Evolutionary conservation across 345 rosid species (phyloP).

Genomic region (Arabidopsis thaliana): TAIR10.1 NC_003071.7:605001-605500

Average conservation of each 20-base stretch:
- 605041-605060: conserved; percentile 42
- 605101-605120: conserved; percentile 36
- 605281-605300: conserved; percentile 19
- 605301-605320: not conserved
- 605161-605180: no score
- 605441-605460: not conserved
- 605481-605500: not conserved
- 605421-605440: not conserved
- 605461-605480: not conserved
- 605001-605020: conserved; percentile 19
- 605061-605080: conserved; percentile 34
- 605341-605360: not conserved
- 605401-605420: not conserved
- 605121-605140: conserved; percentile 44
- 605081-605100: conserved; percentile 27
- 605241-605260: conserved; percentile 15
- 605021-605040: conserved; percentile 25
- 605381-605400: not conserved
- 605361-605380: not conserved
- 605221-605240: conserved; percentile 47
- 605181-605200: conserved; percentile 55
- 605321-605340: not conserved
- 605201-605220: conserved; percentile 43
- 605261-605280: not conserved
- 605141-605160: conserved; percentile 27